Conservation (phyloP, 345 rosid genomes). For the Hevea brasiliensis region DNA sequence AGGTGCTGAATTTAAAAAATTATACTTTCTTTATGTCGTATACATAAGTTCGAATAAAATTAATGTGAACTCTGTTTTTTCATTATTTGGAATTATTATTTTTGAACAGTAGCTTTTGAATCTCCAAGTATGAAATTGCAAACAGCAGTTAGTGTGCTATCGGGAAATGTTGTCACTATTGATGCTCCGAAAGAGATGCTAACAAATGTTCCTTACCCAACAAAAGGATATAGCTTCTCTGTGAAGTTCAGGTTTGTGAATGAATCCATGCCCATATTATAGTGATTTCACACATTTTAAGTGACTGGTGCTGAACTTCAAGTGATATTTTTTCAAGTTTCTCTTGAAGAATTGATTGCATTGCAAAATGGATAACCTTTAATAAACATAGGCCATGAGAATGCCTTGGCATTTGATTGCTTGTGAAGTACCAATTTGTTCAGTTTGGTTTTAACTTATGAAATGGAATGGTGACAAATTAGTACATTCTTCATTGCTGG, state of each 20-base stretch:
- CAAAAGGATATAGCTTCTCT: conserved; percentile 66
- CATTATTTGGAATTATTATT: conserved; percentile 23
- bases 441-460: not conserved
- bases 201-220: conserved; percentile 72
- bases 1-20: conserved; percentile 41
- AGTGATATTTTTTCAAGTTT: not conserved
- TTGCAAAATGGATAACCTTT: not conserved
- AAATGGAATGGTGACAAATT: not conserved
- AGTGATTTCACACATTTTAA: not conserved
- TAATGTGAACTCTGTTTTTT: not conserved
- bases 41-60: conserved; percentile 5
- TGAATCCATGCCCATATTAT: not conserved
- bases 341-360: not conserved
- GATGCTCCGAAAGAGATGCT: conserved; percentile 73
- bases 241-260: conserved; percentile 70
- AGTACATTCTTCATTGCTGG: not conserved
- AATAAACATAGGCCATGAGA: not conserved
- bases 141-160: conserved; percentile 62
- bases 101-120: conserved; percentile 60
- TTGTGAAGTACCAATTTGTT: not conserved
- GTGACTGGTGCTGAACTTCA: not conserved
- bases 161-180: conserved; percentile 51
- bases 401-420: too few species aligned
- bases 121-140: conserved; percentile 56
- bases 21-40: not conserved